Conservation (phyloP, 257 asterid genomes). For the Capsicum rhomboideum region DNA sequence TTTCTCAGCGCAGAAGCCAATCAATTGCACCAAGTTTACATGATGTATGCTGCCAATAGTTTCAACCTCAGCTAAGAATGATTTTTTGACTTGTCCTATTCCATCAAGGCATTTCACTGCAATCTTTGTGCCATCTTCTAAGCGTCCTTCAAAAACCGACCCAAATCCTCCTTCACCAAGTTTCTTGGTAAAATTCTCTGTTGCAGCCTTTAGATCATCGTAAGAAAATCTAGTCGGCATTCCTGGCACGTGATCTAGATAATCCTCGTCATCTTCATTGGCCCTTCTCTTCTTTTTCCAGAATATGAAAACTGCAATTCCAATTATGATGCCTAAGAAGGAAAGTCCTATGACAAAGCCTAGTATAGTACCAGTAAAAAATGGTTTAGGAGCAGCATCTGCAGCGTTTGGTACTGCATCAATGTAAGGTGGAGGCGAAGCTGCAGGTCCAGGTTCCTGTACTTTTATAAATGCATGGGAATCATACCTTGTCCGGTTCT, state of each 20-base stretch:
- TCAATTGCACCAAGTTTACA: conserved; percentile 15
- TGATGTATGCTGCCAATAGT: conserved; percentile 22
- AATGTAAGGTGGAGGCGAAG: too few relatives aligned
- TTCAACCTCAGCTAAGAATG: conserved; percentile 25
- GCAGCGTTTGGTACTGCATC: too few relatives aligned
- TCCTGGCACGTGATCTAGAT: conserved; percentile 18
- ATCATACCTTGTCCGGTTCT: conserved; percentile 7
- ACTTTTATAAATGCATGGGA: conserved; percentile 11
- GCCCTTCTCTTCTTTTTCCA: conserved; percentile 7
- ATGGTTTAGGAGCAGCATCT: background rate
- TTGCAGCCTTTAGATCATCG: conserved; percentile 12
- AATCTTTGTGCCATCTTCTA: conserved; percentile 12
- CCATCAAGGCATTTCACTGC: conserved; percentile 28
- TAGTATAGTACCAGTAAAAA: background rate
- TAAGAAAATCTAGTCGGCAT: conserved; percentile 21
- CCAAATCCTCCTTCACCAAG: conserved; percentile 26
- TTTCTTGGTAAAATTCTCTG: conserved; percentile 8
- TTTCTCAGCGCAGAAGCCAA: conserved; percentile 20
- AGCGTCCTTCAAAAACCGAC: conserved; percentile 17
- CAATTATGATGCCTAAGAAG: conserved; percentile 5
- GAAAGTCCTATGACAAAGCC: background rate
- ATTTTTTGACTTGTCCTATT: conserved; percentile 14
- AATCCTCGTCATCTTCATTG: conserved; percentile 8
- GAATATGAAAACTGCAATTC: background rate
- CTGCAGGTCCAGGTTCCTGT: background rate